A percentile compares a stretch with the other conserved stretches of the same genome.
These are phyloP conservation scores for Penicillium griseofulvum DNA, from an alignment of 2,329 filamentous ascomycete species.

Conservation along the genomic window DNA sequence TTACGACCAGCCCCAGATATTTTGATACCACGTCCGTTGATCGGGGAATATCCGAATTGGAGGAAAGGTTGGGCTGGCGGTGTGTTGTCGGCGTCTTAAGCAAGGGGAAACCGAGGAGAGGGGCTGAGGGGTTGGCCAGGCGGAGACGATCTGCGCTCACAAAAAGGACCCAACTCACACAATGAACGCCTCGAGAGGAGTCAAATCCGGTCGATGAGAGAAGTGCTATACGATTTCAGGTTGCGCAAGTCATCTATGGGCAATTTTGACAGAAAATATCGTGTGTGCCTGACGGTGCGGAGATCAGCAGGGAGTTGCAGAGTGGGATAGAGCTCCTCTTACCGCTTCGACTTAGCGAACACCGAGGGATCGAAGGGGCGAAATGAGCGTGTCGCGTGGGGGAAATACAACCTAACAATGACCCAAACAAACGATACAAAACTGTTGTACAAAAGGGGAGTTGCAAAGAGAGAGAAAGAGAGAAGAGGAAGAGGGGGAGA, in stretches of 20 bases:
- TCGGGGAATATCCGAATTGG: slow-evolving; percentile 13
- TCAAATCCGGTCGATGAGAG: slow-evolving; percentile 13
- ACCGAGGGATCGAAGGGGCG: slow-evolving; percentile 3
- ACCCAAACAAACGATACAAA: slow-evolving; percentile 20
- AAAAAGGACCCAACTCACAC: slow-evolving; percentile 34
- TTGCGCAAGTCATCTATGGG: slow-evolving; percentile 23
- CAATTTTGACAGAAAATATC: slow-evolving; percentile 6
- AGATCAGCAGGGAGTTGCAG: slow-evolving; percentile 32
- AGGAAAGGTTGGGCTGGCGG: slow-evolving; percentile 28
- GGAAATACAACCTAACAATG: slow-evolving; percentile 20
- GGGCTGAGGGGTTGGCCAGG: slow-evolving; percentile 33
- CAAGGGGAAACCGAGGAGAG: slow-evolving; percentile 37
- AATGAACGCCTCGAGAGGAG: slow-evolving; percentile 39
- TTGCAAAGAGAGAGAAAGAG: slow-evolving; percentile 15
- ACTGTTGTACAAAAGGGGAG: slow-evolving; percentile 26
- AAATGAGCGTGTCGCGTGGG: slow-evolving; percentile 28
- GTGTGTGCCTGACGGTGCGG: slow-evolving; percentile 33
- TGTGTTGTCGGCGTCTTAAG: slow-evolving; percentile 29
- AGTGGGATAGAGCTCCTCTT: slow-evolving; percentile 27
- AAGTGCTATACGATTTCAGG: slow-evolving; percentile 8
- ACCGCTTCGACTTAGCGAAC: slow-evolving; percentile 23
- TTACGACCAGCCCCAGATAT: slow-evolving; percentile 14
- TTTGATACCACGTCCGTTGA: slow-evolving; percentile 9
- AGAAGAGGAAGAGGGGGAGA: slow-evolving; percentile 18
- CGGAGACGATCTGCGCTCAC: slow-evolving; percentile 28